Percentiles rank a stretch among this genome's conserved stretches.
Conservation (phyloP, 495 filamentous ascomycete genomes). For the Penicillium diatomitis region DNA sequence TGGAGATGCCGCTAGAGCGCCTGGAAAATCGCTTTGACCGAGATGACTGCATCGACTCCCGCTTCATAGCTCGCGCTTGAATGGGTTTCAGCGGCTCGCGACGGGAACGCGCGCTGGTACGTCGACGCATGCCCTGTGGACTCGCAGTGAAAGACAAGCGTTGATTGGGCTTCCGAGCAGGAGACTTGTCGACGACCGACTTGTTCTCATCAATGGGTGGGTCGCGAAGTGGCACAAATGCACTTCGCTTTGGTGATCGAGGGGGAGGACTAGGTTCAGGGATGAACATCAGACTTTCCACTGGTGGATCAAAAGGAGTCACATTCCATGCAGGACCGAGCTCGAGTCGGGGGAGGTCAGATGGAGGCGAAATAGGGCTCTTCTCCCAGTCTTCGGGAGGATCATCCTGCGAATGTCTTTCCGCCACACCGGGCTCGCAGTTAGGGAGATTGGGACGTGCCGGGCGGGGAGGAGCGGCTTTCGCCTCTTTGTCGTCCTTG, state of each 20-base stretch:
- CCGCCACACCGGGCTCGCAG: constrained; percentile 21
- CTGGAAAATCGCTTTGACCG: constrained; percentile 34
- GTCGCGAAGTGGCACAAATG: constrained; percentile 20
- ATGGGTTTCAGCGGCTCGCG: constrained; percentile 33
- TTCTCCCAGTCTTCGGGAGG: constrained; percentile 15
- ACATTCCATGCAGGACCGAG: constrained; percentile 29
- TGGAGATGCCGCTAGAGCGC: constrained; percentile 37
- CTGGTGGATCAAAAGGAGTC: constrained; percentile 18
- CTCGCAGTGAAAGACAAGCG: constrained; percentile 24
- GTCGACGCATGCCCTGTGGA: constrained; percentile 20
- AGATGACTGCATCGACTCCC: constrained; percentile 32
- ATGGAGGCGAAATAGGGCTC: constrained; percentile 17
- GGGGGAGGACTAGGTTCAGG: constrained; percentile 19
- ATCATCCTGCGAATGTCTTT: constrained; percentile 14
- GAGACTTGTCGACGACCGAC: constrained; percentile 7
- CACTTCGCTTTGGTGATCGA: constrained; percentile 23
- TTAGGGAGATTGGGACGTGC: constrained; percentile 19
- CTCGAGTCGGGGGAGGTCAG: constrained; percentile 29
- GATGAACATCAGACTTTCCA: constrained; percentile 7
- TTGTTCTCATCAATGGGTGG: constrained; percentile 19
- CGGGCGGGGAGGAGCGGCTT: constrained; percentile 15
- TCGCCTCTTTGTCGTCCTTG: constrained; percentile 9
- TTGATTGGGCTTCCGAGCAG: constrained; percentile 19
- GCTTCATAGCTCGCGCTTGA: constrained; percentile 34
- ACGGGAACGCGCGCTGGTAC: constrained; percentile 22